Base-by-base conservation (phyloP, 768 basidiomycete species). In the Xerocomus brunneocitrinus region DNA sequence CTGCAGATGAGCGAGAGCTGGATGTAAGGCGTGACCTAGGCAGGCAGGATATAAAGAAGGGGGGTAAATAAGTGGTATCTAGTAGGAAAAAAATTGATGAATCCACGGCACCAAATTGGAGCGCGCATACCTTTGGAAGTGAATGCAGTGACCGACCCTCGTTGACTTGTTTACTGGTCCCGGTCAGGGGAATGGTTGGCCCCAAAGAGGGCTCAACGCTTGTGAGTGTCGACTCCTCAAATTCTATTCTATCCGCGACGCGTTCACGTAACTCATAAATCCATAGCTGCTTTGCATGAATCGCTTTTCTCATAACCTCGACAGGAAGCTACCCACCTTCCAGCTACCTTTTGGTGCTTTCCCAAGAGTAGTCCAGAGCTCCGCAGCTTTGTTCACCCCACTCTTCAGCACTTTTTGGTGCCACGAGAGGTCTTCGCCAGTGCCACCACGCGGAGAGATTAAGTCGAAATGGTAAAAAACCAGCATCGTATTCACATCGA, bases 171-270 rank as follows among this genome's bases (percentile, higher is more conserved):
- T 52, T 58, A 16, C 53, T 54, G n/a, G 52, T 46, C 22, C 55
- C 45, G 63, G 64, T 36, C 69, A 58, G 30, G 35, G 67, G 58
- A 12, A 80, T 53, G 0, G 73, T 66, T n/a, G 87, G 87, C 0
- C 82, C 86, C 44, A 85, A 61, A 9, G 85, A 81, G 16, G 87
- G 82, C 61, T 91, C 85, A 31, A 92, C 71, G 31, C 79, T 76
- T 67, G 87, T 87, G 60, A 92, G 73, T 8, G 83, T 84, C 34
- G 86, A 74, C 66, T 92, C 89, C 67, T 91, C 90, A 58, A 90
- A 91, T 47, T 90, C 90, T 56, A 90, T 74, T 22, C 79, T 75
- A 67, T 90, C 85, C 22, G 85, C 74, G 2, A 89, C 66, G 22
- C 79, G 79, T 71, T 89, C 84, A 25, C 89, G 89, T 36, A 76